phyloP scores from a whole-genome alignment of 495 filamentous ascomycete species.

The Xylaria bambusicola region DNA sequence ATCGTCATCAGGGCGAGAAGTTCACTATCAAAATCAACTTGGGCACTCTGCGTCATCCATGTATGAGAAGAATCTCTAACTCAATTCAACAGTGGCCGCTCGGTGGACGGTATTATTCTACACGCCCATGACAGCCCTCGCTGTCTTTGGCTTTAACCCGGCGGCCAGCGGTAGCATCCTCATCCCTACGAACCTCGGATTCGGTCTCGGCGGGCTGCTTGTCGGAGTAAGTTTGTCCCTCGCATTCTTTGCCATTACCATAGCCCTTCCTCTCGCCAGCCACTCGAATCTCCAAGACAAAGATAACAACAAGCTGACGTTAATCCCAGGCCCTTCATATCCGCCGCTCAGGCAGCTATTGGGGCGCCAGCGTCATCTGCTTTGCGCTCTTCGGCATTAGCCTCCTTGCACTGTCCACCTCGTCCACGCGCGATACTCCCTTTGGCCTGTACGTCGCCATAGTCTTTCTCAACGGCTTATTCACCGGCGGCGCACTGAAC shows the following conservation, averaged over 20 bases:
- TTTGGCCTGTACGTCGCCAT: slow-evolving; percentile 51
- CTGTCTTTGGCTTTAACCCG: slow-evolving; percentile 64
- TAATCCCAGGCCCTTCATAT: slow-evolving; percentile 61
- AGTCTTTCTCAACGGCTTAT: slow-evolving; percentile 68
- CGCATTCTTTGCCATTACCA: not conserved
- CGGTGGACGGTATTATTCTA: slow-evolving; percentile 80
- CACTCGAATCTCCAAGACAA: no score
- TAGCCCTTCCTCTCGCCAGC: no score
- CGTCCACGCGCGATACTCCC: slow-evolving; percentile 51
- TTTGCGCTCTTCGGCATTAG: slow-evolving; percentile 56
- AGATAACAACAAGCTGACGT: slow-evolving; percentile 4
- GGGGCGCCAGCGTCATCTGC: slow-evolving; percentile 55
- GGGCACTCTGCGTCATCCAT: not conserved
- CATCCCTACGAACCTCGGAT: slow-evolving; percentile 74
- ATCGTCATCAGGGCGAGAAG: not conserved
- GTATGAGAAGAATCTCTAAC: not conserved
- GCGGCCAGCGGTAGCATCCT: slow-evolving; percentile 69
- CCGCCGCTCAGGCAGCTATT: slow-evolving; percentile 65
- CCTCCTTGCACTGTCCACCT: slow-evolving; percentile 49
- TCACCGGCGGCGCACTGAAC: slow-evolving; percentile 69
- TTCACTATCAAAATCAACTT: not conserved
- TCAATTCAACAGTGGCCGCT: slow-evolving; percentile 53
- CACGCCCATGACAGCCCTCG: slow-evolving; percentile 71
- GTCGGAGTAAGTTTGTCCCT: slow-evolving; percentile 51
- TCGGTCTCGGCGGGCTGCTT: slow-evolving; percentile 67